Base-by-base conservation (phyloP, 2,329 filamentous ascomycete species). In the Pyricularia sp. region DNA sequence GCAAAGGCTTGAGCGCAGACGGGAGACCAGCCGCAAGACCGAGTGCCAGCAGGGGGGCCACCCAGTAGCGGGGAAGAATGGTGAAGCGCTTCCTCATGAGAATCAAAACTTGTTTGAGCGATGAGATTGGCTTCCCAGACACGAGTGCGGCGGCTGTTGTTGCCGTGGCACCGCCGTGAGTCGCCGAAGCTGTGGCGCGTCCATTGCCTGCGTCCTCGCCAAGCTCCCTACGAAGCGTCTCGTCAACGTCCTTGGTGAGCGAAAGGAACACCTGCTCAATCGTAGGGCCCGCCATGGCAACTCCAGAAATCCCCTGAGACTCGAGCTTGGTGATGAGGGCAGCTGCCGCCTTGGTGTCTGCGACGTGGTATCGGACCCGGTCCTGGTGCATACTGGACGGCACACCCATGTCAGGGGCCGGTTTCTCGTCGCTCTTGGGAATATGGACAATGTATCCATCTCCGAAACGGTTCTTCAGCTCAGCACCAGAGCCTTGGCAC, bases 261-360 rank as follows among this genome's bases (percentile, higher is more conserved):
- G 92, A 90, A 26, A 97, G 80, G 78, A 97, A 97, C 0, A 97
- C 93, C 73, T 97, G 93, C 77, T 97, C 94, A 58, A 97, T 93
- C 0, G 92, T 96, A 0, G 94, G 94, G 0, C 93, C 93, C 17
- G 91, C 91, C 72, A 97, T 91, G 69, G 93, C 89, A 76, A 97
- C 97, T 69, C 96, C 91, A 20, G 83, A 83, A 59, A 96, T 84
- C 0, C 88, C 88, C 1, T 83, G 81, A 0, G 82, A 79, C 76
- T 97, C 91, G 1, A 97, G 82, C 14, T 84, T 78, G 65, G 85
- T 84, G 71, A 97, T 91, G 64, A 94, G 90, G 4, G 84, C 79
- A 0, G 92, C 91, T 0, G 92, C 92, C 65, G 90, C 82, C 23
- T 83, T 80, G 0, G 93, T 95, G 9, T 89, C 85, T 0, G 87